Conservation (phyloP, 108 stramenopile species). For the Nitzschia sp. region DNA sequence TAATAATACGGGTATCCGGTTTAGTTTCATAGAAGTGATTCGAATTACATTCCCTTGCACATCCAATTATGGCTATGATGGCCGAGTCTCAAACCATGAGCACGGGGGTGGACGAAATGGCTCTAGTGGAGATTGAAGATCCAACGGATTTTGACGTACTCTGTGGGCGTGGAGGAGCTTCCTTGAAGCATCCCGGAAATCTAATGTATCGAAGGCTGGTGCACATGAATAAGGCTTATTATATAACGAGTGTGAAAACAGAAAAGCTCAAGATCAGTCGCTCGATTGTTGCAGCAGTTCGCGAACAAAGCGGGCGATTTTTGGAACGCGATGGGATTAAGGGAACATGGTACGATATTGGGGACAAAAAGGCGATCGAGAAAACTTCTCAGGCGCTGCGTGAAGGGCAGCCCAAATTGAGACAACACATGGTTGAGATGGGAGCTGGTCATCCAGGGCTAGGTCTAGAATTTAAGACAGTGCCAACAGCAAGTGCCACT, state of each 20-base stretch:
- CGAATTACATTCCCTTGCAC: too few relatives aligned
- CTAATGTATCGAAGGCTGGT: constrained; percentile 65
- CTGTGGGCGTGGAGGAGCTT: constrained; percentile 75
- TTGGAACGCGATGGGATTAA: constrained; percentile 60
- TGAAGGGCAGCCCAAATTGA: constrained; percentile 79
- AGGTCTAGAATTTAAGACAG: constrained; percentile 12
- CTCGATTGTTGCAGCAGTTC: constrained; percentile 76
- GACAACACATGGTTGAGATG: constrained; percentile 57
- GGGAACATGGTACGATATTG: constrained; percentile 64
- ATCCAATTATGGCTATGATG: too few relatives aligned
- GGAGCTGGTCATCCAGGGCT: constrained; percentile 10
- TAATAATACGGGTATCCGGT: too few relatives aligned
- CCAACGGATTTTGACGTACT: constrained; percentile 63
- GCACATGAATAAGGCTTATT: constrained; percentile 48
- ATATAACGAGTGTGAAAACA: constrained; percentile 50
- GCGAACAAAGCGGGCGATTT: constrained; percentile 75
- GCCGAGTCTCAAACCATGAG: neutral
- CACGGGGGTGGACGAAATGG: constrained; percentile 14
- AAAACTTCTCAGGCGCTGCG: constrained; percentile 81
- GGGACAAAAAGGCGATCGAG: constrained; percentile 73
- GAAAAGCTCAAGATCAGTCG: constrained; percentile 76
- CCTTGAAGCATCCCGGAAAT: constrained; percentile 71
- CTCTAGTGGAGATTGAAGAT: constrained; percentile 14
- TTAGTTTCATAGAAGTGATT: too few relatives aligned
- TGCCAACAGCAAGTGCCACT: neutral